A percentile compares a stretch with the other conserved stretches of the same genome.
phyloP scores from a whole-genome alignment of 2,329 filamentous ascomycete species.

The Microdochium nivale region DNA sequence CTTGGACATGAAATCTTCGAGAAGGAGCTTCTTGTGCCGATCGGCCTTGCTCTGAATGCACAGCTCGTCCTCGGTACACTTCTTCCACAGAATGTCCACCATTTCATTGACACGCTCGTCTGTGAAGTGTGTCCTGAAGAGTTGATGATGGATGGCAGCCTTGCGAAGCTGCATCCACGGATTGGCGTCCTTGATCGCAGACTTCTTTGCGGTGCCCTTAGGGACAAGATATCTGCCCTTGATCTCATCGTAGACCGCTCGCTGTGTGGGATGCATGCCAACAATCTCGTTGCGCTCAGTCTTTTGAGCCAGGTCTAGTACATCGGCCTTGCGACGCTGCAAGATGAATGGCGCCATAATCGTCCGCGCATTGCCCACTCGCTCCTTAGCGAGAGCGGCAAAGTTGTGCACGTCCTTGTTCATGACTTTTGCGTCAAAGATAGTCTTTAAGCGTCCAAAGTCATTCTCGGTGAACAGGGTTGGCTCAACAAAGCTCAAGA shows the following conservation, averaged over 20 bases:
- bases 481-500: slow-evolving; percentile 92
- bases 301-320: slow-evolving; percentile 80
- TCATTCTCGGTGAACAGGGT: slow-evolving; percentile 63
- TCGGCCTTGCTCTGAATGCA: slow-evolving; percentile 28
- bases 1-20: slow-evolving; percentile 45
- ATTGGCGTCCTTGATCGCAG: slow-evolving; percentile 49
- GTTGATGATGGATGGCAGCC: slow-evolving; percentile 81
- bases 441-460: slow-evolving; percentile 69
- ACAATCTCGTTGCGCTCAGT: slow-evolving; percentile 71
- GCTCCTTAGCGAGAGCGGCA: slow-evolving; percentile 76
- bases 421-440: slow-evolving; percentile 89
- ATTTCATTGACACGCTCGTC: slow-evolving; percentile 71
- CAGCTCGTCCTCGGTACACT: slow-evolving; percentile 48
- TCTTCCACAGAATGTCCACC: slow-evolving; percentile 65
- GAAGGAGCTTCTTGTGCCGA: slow-evolving; percentile 41
- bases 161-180: slow-evolving; percentile 87
- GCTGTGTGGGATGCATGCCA: slow-evolving; percentile 65
- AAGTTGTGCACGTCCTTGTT: slow-evolving; percentile 73
- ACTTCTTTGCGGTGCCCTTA: slow-evolving; percentile 50
- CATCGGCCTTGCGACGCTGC: slow-evolving; percentile 86
- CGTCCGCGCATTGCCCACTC: slow-evolving; percentile 76
- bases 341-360: slow-evolving; percentile 95
- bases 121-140: slow-evolving; percentile 75
- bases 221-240: slow-evolving; percentile 55
- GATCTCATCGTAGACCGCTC: slow-evolving; percentile 60